Evolutionary conservation across 176 grass and related monocot species (phyloP), one percentile per base, ranked within the genome.

Genomic region (Carex myosuroides): DNA sequence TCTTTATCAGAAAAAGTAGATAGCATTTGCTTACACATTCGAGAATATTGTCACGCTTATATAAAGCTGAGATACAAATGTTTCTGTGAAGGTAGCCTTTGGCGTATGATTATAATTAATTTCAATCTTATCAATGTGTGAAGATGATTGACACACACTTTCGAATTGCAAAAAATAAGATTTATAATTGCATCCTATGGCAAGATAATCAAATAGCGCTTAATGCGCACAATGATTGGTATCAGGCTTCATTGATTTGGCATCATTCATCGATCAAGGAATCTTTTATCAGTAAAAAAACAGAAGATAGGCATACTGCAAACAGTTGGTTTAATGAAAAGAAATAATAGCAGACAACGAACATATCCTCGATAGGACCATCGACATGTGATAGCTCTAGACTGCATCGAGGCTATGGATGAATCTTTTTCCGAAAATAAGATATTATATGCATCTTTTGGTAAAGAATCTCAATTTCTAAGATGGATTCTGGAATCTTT

Each of bases 1-100:
- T 63, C 81, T 83, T 83, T 83, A 83, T 83, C 39, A 69, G 2
- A 9, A 83, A 54, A 83, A 83, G 26, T 69, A 83, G 32, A 83
- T 83, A 83, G 48, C 44, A 66, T 83, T 64, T 52, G 60, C 26
- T 29, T 44, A 12, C 26, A 53, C 41, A 52, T 63, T 66, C 62
- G 3, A 83, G 64, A 83, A 64, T 53, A 26, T 18, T 64, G 22
- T 55, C 63, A 68, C 14, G 64, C 81, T 83, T 67, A 42, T 33
- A 68, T 66, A 52, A 83, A 66, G 64, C 60, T 21, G 60, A 83
- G 81, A 52, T 53, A 68, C 20, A 66, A 55, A 66, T 83, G 64
- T 66, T 52, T 81, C 14, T 13, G n/a, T 3, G 48, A 50, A 62
- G 46, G 46, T 13, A 63, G 22, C 42, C 42, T 60, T 64, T 81